Conservation (phyloP, 495 filamentous ascomycete genomes). For the Aspergillus haitiensis region DNA sequence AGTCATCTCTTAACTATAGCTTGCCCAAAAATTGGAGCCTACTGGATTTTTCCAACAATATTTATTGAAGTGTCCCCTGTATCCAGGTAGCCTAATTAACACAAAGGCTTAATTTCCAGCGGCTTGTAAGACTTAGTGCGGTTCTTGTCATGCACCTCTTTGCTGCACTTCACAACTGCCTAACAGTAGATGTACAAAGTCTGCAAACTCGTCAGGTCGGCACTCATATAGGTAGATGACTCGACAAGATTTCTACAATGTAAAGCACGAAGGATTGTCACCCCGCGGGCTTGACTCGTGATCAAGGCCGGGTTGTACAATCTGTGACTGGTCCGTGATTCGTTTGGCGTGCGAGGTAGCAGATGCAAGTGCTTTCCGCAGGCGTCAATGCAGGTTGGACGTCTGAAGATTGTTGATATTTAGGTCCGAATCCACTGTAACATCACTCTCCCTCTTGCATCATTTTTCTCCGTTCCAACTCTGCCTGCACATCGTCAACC, state of each 20-base stretch:
- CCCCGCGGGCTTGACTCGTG: no score
- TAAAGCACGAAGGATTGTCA: no score
- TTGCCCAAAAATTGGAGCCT: background rate
- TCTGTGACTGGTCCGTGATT: no score
- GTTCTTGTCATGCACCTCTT: background rate
- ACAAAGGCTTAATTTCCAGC: background rate
- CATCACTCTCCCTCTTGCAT: constrained; percentile 52
- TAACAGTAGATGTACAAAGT: background rate
- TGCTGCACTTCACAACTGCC: background rate
- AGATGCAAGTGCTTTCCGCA: no score
- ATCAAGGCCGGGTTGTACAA: no score
- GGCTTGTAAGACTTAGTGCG: no score
- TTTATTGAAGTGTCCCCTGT: background rate
- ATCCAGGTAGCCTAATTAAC: background rate
- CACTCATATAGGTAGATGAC: background rate
- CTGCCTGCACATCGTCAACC: constrained; percentile 57
- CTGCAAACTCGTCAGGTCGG: background rate
- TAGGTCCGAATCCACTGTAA: background rate
- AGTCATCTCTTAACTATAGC: background rate
- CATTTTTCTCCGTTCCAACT: constrained; percentile 59
- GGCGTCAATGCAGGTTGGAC: background rate
- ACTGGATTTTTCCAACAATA: background rate
- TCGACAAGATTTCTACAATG: no score
- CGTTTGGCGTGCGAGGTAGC: no score
- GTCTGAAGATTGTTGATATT: background rate